phyloP scores from a whole-genome alignment of 495 filamentous ascomycete species.

The Aspergillus biplanus region DNA sequence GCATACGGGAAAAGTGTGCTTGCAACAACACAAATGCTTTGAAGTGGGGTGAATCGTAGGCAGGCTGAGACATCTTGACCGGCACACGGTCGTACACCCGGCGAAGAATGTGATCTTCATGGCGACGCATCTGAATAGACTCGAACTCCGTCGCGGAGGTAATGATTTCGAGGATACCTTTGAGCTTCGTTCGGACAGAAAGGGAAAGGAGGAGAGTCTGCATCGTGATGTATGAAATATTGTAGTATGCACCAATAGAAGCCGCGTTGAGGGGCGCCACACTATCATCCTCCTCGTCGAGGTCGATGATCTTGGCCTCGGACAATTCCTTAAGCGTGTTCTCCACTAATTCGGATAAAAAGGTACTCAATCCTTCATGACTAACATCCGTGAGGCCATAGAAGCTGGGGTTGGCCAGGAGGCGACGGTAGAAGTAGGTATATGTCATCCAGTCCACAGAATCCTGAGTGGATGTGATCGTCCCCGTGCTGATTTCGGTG shows the following conservation, averaged over 20 bases:
- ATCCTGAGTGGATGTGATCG: conserved; percentile 92
- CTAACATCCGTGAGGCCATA: conserved; percentile 89
- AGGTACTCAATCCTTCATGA: conserved; percentile 90
- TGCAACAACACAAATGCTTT: conserved; percentile 96
- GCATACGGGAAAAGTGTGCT: conserved; percentile 96
- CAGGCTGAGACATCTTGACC: conserved; percentile 86
- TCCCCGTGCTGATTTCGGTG: conserved; percentile 91
- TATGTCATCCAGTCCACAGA: conserved; percentile 98
- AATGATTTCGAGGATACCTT: conserved; percentile 95
- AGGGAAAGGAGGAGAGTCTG: conserved; percentile 99
- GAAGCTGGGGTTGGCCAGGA: conserved; percentile 96
- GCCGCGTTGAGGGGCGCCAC: conserved; percentile 90
- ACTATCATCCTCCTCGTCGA: conserved; percentile 94
- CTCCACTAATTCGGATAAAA: conserved; percentile 95
- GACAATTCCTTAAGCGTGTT: conserved; percentile 87
- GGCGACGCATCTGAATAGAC: conserved; percentile 88
- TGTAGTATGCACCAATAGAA: conserved; percentile 99
- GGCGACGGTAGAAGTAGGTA: conserved; percentile 96
- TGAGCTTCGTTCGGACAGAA: conserved; percentile 84
- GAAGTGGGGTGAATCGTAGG: conserved; percentile 94
- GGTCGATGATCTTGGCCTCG: conserved; percentile 93
- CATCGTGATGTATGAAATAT: conserved; percentile 99
- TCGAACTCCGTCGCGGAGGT: conserved; percentile 98
- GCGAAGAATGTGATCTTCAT: conserved; percentile 85
- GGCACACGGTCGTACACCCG: conserved; percentile 94